Conservation (phyloP, 1,284 basidiomycete species). For the Heterobasidion occidentale region DNA sequence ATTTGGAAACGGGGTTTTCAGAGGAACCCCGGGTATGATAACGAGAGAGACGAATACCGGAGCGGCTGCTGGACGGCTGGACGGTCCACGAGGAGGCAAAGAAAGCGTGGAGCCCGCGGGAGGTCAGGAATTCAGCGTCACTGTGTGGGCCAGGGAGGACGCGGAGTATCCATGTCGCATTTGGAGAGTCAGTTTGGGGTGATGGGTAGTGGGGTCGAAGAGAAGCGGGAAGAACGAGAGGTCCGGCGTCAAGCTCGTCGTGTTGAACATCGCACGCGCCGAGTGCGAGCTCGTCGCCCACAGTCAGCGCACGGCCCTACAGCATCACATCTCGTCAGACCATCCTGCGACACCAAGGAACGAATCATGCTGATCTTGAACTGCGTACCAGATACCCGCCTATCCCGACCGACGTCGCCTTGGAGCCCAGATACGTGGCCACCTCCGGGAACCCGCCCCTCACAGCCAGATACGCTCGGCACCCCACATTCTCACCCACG, state of each 20-base stretch:
- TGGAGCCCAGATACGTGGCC: slow-evolving; percentile 51
- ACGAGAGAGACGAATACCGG: slow-evolving; percentile 36
- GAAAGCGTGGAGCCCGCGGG: slow-evolving; percentile 37
- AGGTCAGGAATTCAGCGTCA: slow-evolving; percentile 47
- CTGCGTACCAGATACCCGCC: slow-evolving; percentile 46
- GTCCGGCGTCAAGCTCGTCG: background rate
- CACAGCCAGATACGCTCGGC: slow-evolving; percentile 51
- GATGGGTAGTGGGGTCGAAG: slow-evolving; percentile 24
- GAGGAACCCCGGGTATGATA: too few relatives aligned
- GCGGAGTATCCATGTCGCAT: slow-evolving; percentile 38
- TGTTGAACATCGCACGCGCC: slow-evolving; percentile 20
- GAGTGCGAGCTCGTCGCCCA: slow-evolving; percentile 37
- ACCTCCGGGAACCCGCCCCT: slow-evolving; percentile 56
- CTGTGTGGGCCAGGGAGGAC: slow-evolving; percentile 61
- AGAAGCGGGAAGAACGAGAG: slow-evolving; percentile 7
- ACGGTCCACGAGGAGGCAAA: slow-evolving; percentile 45
- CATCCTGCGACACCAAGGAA: too few relatives aligned
- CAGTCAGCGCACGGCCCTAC: slow-evolving; percentile 45
- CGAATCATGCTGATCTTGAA: too few relatives aligned
- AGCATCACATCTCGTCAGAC: background rate
- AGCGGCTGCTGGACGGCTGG: slow-evolving; percentile 50
- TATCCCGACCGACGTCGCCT: slow-evolving; percentile 53
- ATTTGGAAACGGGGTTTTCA: too few relatives aligned
- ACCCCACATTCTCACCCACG: slow-evolving; percentile 23
- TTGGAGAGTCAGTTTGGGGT: slow-evolving; percentile 27